Evolutionary conservation across 352 stramenopile genomes (phyloP), one percentile per base, ranked within the genome.

Genomic region (Pelagophyceae sp.): DNA sequence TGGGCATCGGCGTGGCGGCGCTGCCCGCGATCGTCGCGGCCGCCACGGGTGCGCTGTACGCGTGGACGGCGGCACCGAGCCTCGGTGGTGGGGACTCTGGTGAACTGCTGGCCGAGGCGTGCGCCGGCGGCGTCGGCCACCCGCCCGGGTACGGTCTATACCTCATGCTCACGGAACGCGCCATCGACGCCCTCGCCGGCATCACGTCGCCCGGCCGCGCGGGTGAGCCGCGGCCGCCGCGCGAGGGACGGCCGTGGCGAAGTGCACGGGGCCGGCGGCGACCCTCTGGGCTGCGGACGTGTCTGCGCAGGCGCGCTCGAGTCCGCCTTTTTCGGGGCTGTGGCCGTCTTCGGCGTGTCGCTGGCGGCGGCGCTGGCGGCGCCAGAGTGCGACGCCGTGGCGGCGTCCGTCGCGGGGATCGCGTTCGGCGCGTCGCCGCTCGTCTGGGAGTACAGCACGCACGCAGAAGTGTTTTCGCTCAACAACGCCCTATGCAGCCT

Each of bases 381-480:
- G 61, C 2, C 61, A 31, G 11, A 27, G n/a, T 25, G 11, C n/a
- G 3, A 31, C 3, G 61, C n/a, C 15, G 29, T 37, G 11, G 61
- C 61, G 61, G 61, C 61, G n/a, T 1, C 38, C n/a, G 61, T 17
- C 32, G 23, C 19, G n/a, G 23, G n/a, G n/a, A 31, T 19, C 3
- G 27, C 15, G 15, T 80, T 92, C 85, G 83, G 83, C 15, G 64
- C 90, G 19, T 92, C 87, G 11, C 87, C 89, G 33, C 81, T 94
- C 38, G 87, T 91, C n/a, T 95, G 90, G 90, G 91, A 87, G 40
- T 95, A 95, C 78, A 87, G 88, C 0, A 85, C 92, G 51, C 84
- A 89, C 20, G 88, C 89, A 37, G 90, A 95, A 80, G 90, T 95
- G 17, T 95, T 95, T 72, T 85, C 89, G 15, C 83, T 95, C 29